Evolutionary conservation across 257 asterid genomes (phyloP), one percentile per base, ranked within the genome.

Genomic region (Euphrasia confusa): DNA sequence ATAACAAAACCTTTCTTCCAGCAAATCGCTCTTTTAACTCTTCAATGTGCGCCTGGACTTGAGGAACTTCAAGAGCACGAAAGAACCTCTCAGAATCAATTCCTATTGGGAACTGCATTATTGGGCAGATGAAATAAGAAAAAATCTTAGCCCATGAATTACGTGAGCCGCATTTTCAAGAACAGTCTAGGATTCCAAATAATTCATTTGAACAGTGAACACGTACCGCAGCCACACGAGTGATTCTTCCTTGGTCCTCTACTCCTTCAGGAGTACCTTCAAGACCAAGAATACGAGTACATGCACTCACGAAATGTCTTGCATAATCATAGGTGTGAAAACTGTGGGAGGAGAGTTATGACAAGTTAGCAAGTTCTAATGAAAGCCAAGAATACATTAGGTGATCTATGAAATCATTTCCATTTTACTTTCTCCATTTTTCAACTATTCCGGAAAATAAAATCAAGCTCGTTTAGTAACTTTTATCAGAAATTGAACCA

Each of bases 231-330:
- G 95, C 95, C 64, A 86, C 95, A 72, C 92, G 95, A 71, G 95
- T 86, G 67, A 84, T 71, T 77, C 89, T 83, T 68, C 92, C 95
- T 73, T 86, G 95, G 74, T 84, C 89, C 77, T 86, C 95, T 68
- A 86, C 95, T 61, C 95, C 95, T 64, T 83, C 92, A 54, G 95
- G 95, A 64, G 89, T 84, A 72, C 91, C 95, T 80, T 86, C 95
- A 54, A 86, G 79, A 60, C 89, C 95, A 67, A 86, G 87, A 68
- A 86, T 86, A 66, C 95, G 91, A 73, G 95, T 78, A 70, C 95
- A 86, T 12, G 95, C 89, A 72, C 95, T 86, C 54, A 83, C 91
- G 58, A 86, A 86, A 74, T 86, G 95, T 65, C 89, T 81, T 66
- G 95, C 95, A 76, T 86, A 86, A 77, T 86, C 95, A 69, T 86